Evolutionary conservation across 331 rosid genomes (phyloP).

Genomic region (Malus hybrid): DNA sequence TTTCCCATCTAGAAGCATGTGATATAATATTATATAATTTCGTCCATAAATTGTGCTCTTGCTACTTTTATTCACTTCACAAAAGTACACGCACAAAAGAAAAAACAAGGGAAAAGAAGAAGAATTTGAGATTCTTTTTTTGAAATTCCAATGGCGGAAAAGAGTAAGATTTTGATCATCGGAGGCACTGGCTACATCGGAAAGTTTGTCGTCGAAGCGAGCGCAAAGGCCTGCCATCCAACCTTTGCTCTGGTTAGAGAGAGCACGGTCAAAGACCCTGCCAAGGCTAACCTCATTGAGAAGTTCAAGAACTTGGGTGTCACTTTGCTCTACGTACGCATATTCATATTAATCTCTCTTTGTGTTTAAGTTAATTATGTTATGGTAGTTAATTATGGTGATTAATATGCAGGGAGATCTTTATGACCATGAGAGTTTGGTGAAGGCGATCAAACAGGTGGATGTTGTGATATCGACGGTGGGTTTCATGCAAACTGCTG

Average conservation of each 20-base stretch:
- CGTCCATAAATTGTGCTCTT: neutral
- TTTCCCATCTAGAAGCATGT: neutral
- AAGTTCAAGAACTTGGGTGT: conserved; percentile 53
- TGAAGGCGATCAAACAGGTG: conserved; percentile 68
- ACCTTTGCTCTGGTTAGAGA: conserved; percentile 69
- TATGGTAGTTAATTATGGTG: neutral
- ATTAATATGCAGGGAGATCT: conserved; percentile 55
- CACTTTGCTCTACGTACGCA: conserved; percentile 42
- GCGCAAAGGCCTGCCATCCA: conserved; percentile 63
- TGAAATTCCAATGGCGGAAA: conserved; percentile 43
- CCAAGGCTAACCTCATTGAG: conserved; percentile 42
- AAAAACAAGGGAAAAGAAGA: neutral
- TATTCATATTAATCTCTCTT: neutral
- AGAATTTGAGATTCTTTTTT: neutral
- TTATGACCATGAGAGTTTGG: conserved; percentile 57
- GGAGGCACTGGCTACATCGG: conserved; percentile 96
- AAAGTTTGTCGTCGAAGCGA: conserved; percentile 62
- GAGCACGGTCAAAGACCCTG: conserved; percentile 51
- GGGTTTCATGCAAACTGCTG: conserved; percentile 47
- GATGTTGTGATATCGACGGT: conserved; percentile 83
- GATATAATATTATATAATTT: neutral
- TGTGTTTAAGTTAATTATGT: neutral
- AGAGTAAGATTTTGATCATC: conserved; percentile 71
- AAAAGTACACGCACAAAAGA: neutral
- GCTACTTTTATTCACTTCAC: neutral